phyloP scores from a whole-genome alignment of 768 basidiomycete genomes.

The Austroboletus eburneus region DNA sequence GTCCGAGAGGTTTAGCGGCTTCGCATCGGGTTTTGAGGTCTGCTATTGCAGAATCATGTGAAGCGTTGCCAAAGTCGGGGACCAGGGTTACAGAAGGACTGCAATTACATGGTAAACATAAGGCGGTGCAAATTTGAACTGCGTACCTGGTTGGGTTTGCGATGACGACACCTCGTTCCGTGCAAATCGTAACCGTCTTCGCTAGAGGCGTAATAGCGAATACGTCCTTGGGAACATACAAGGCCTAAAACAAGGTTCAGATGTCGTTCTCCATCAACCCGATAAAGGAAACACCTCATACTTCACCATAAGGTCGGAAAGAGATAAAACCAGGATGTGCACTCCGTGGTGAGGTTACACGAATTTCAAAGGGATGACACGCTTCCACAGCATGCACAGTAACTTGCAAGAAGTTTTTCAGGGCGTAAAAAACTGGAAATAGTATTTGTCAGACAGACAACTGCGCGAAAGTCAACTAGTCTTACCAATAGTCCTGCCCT shows the following conservation, averaged over 20 bases:
- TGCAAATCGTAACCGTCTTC: constrained; percentile 64
- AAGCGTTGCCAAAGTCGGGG: constrained; percentile 51
- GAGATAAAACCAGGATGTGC: constrained; percentile 30
- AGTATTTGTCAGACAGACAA: constrained; percentile 5
- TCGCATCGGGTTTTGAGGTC: constrained; percentile 59
- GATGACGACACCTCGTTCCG: constrained; percentile 60
- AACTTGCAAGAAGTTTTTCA: constrained; percentile 57
- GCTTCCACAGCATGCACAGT: constrained; percentile 62
- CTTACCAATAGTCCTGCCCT: constrained; percentile 53
- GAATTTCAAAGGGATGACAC: constrained; percentile 36
- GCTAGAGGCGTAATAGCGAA: constrained; percentile 54
- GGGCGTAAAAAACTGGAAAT: constrained; percentile 59
- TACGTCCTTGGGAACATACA: constrained; percentile 70
- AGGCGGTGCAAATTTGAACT: background rate
- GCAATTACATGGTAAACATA: background rate
- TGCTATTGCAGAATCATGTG: constrained; percentile 37
- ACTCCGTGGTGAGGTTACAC: constrained; percentile 34
- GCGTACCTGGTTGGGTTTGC: constrained; percentile 66
- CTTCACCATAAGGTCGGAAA: constrained; percentile 66
- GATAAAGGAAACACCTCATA: constrained; percentile 30
- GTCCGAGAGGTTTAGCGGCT: constrained; percentile 58
- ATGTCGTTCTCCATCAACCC: constrained; percentile 1
- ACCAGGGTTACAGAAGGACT: constrained; percentile 50
- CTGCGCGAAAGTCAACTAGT: constrained; percentile 12
- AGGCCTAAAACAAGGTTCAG: constrained; percentile 38